A percentile compares a stretch with the other conserved stretches of the same genome.
Evolutionary conservation across 2,329 filamentous ascomycete genomes (phyloP).

Genomic region (Phialemoniopsis sp.): DNA sequence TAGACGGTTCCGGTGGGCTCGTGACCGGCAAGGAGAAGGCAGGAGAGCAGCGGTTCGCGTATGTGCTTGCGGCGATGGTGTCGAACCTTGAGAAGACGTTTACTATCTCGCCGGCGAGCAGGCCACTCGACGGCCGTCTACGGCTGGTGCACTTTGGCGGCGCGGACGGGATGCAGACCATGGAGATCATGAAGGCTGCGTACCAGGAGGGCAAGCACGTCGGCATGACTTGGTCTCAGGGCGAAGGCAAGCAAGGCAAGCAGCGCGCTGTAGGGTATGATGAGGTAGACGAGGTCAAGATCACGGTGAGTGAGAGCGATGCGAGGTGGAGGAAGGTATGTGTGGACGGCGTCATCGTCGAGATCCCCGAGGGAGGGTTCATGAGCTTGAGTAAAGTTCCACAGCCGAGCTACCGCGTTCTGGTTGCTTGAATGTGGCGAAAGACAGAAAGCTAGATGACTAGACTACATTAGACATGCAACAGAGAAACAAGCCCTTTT

Average conservation of each 20-base stretch:
- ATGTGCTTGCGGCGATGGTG: constrained; percentile 72
- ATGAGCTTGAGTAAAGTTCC: constrained; percentile 58
- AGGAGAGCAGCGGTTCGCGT: constrained; percentile 54
- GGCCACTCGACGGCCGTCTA: constrained; percentile 66
- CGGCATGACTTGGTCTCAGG: constrained; percentile 41
- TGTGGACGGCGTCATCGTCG: constrained; percentile 85
- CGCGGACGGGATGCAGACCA: constrained; percentile 59
- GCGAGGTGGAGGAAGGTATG: constrained; percentile 79
- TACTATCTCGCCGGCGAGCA: constrained; percentile 70
- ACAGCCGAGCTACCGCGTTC: constrained; percentile 33
- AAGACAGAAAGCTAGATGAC: no score
- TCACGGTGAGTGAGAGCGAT: constrained; percentile 66
- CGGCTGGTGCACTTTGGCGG: constrained; percentile 72
- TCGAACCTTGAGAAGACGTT: constrained; percentile 81
- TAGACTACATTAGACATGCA: no score
- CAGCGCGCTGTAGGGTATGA: constrained; percentile 65
- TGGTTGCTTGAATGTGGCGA: constrained; percentile 28
- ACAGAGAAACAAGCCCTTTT: neutral
- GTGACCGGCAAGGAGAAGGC: constrained; percentile 13
- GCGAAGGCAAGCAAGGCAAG: constrained; percentile 48
- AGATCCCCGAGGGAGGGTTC: constrained; percentile 65
- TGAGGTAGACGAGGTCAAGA: constrained; percentile 60
- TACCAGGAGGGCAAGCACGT: constrained; percentile 57
- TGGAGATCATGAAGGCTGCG: constrained; percentile 70
- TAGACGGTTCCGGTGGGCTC: no score